These are phyloP conservation scores for Penicillium occitanis DNA, from an alignment of 2,329 filamentous ascomycete genomes.

Conservation along the genomic window DNA sequence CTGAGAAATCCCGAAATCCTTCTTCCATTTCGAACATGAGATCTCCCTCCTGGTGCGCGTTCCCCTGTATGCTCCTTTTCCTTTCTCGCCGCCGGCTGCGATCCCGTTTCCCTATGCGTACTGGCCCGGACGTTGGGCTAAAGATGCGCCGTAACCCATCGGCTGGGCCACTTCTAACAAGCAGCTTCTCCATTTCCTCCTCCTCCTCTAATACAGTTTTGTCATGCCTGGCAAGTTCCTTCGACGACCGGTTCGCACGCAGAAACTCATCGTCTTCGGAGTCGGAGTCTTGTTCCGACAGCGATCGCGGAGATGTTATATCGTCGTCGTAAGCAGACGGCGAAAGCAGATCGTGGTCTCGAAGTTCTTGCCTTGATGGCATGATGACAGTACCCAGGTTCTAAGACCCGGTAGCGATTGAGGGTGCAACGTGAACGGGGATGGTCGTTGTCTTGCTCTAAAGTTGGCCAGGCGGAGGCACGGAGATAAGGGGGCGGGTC, in stretches of 20 bases:
- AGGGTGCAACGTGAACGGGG: neutral
- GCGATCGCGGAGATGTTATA: constrained; percentile 63
- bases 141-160: constrained; percentile 43
- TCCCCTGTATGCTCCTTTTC: constrained; percentile 49
- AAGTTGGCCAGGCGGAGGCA: neutral
- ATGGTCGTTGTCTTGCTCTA: neutral
- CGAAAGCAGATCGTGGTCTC: constrained; percentile 56
- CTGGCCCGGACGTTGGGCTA: constrained; percentile 47
- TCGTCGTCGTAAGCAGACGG: constrained; percentile 68
- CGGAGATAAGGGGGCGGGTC: constrained; percentile 10
- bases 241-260: constrained; percentile 64
- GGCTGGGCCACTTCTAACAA: constrained; percentile 42
- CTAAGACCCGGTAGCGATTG: neutral
- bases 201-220: constrained; percentile 71
- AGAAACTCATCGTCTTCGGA: constrained; percentile 73
- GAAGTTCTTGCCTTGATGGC: constrained; percentile 25
- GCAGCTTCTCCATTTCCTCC: constrained; percentile 57
- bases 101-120: constrained; percentile 52
- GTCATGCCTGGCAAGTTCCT: constrained; percentile 69
- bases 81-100: constrained; percentile 53
- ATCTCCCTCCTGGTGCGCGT: constrained; percentile 65
- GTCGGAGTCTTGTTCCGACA: constrained; percentile 68
- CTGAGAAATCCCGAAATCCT: constrained; percentile 62
- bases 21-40: constrained; percentile 92
- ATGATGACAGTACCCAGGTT: constrained; percentile 15